Evolutionary conservation across 192 early-diverging fungal species (phyloP), one percentile per base, ranked within the genome.

Genomic region (Coemansia sp.): DNA sequence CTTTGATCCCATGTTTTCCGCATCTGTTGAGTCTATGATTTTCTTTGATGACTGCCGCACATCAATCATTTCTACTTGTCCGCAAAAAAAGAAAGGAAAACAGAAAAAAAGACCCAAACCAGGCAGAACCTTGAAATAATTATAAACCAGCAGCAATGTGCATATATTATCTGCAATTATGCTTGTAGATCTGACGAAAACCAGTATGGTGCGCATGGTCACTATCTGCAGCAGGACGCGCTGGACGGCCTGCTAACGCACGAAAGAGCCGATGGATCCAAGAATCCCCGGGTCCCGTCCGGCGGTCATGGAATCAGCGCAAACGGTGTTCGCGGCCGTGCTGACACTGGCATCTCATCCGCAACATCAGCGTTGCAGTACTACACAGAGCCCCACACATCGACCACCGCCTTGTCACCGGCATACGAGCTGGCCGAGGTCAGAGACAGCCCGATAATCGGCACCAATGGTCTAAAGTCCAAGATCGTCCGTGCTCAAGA

Each of bases 391-490:
- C 61, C 76, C 25, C 42, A 69, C 34, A 68, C 71, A 22, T 79
- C 76, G 7, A 79, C 76, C 11, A 79, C 76, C 0, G 76, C 76
- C 8, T 67, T 79, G 50, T 66, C 76, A 6, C 71, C 71, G 1
- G 31, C 61, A 6, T 67, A 67, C 25, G 51, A 33, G 25, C 50
- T 59, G 2, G 36, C 55, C 22, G 65, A 67, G 20, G 22, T 33
- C 32, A 29, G 56, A 55, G 45, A 38, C 48, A 33, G 49, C 20
- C 14, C 36, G 20, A 31, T 33, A 29, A 49, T 48, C 5, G 33
- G 48, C 65, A 11, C 34, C 18, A 42, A 60, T 18, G 58, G 58
- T 1, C 8, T 60, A 16, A 60, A 60, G 38, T 32, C 38, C 14
- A 38, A 45, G 36, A n/a, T 20, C 38, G 20, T 38, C 10, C 33